Percentiles rank a stretch among this genome's conserved stretches.
Conservation (phyloP, 768 basidiomycete genomes). For the Termitomyces sp. region DNA sequence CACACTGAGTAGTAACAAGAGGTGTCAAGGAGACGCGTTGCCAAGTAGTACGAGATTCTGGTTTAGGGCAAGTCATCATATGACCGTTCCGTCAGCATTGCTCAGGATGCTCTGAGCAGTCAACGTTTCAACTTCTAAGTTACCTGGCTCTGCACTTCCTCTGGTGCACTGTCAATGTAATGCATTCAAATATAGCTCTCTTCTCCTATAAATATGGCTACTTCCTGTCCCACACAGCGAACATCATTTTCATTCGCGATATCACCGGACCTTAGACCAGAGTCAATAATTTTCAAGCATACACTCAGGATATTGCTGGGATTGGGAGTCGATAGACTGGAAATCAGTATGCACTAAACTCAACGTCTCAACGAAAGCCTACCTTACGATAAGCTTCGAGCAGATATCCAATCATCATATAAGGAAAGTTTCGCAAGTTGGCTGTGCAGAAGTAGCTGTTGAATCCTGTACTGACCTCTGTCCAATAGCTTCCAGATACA, state of each 20-base stretch:
- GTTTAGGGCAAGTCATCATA: neutral
- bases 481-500: neutral
- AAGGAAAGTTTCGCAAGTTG: neutral
- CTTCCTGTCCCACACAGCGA: neutral
- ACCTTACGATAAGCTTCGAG: neutral
- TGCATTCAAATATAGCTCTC: neutral
- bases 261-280: neutral
- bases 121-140: neutral
- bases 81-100: neutral
- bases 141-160: neutral
- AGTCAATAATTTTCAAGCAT: neutral
- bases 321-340: neutral
- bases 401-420: neutral
- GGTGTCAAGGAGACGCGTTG: neutral
- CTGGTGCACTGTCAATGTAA: neutral
- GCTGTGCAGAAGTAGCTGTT: neutral
- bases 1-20: neutral
- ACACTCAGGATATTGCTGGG: neutral
- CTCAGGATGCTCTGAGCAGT: too few relatives aligned
- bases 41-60: neutral
- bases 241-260: neutral
- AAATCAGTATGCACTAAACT: neutral
- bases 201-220: neutral
- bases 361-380: neutral
- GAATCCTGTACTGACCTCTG: neutral